Evolutionary conservation across 495 filamentous ascomycete genomes (phyloP).

Genomic region (Aspergillus campestris): DNA sequence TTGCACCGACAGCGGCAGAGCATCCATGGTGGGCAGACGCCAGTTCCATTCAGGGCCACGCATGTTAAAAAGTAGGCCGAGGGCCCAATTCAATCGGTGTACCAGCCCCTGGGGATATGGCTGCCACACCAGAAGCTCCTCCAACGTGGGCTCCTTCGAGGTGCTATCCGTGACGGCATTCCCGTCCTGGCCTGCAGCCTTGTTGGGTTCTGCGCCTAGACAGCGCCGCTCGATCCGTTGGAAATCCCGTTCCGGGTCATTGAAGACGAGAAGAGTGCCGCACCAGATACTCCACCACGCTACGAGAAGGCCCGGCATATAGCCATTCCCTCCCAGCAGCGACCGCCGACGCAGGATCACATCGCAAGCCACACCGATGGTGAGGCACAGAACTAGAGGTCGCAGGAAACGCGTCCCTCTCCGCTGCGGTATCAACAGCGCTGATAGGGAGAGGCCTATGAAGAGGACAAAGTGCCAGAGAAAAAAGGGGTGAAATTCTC

Average conservation of each 20-base stretch:
- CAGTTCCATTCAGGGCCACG: conserved; percentile 75
- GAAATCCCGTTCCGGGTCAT: conserved; percentile 56
- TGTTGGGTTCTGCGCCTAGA: background rate
- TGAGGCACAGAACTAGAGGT: conserved; percentile 47
- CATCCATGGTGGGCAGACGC: conserved; percentile 50
- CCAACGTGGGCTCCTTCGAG: background rate
- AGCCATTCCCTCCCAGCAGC: conserved; percentile 50
- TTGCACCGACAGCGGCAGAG: conserved; percentile 45
- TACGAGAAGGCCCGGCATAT: conserved; percentile 57
- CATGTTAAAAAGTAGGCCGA: conserved; percentile 60
- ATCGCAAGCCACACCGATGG: conserved; percentile 35
- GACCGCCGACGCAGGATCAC: conserved; percentile 38
- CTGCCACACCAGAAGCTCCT: conserved; percentile 51
- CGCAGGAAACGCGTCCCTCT: conserved; percentile 26
- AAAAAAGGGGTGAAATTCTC: conserved; percentile 28
- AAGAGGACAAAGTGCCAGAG: conserved; percentile 29
- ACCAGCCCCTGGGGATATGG: conserved; percentile 53
- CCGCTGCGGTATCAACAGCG: conserved; percentile 25
- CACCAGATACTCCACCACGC: conserved; percentile 62
- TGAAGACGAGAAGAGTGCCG: conserved; percentile 52
- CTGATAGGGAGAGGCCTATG: conserved; percentile 20
- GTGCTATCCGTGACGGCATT: no score
- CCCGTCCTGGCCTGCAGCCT: background rate
- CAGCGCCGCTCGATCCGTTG: conserved; percentile 50
- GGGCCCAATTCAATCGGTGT: conserved; percentile 63